Base-by-base conservation (phyloP, 2,329 filamentous ascomycete species). In the Blastomyces gilchristii region DNA sequence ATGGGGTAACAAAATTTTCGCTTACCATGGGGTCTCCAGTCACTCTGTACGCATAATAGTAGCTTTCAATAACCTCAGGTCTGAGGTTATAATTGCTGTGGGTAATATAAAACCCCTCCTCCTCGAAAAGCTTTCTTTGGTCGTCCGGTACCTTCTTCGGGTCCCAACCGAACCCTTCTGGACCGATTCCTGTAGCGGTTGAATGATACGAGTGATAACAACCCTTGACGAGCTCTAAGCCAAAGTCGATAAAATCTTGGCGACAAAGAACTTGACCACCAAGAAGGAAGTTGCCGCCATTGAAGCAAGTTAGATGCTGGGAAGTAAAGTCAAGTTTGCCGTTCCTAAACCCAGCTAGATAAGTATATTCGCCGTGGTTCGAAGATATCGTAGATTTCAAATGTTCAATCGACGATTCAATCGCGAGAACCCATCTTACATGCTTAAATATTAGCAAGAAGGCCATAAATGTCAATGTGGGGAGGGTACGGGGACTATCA, bases 1-100 rank as follows among this genome's bases (percentile, higher is more conserved):
- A 9, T 3, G 9, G 8, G 5, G 11, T 8, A 12, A 18, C 6
- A 25, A 22, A 1, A 2, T 50, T 8, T 41, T 50, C 47, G 65
- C 69, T 63, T 65, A 77, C 75, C 58, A 85, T 88, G 41, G 77
- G 68, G 65, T 93, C 82, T 3, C 87, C 87, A 0, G 91, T 96
- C 0, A 87, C 83, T 60, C 90, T 85, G 78, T 89, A 95, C 1
- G 91, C 89, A 74, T 96, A 94, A 80, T 95, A 96, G 74, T 87
- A 87, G 68, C 85, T 88, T 77, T 96, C 91, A 43, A 95, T 82
- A 3, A 91, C 89, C 75, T 95, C 91, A 0, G 90, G 88, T 0
- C 91, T 83, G 39, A 95, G 82, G 9, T 87, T 77, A 73, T 95
- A 96, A 7, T 74, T 70, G 0, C 77, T 70, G 52, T 79, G 77